Evolutionary conservation across 1,139 yeast genomes (phyloP).

Genomic region (Taphrina confusa): DNA sequence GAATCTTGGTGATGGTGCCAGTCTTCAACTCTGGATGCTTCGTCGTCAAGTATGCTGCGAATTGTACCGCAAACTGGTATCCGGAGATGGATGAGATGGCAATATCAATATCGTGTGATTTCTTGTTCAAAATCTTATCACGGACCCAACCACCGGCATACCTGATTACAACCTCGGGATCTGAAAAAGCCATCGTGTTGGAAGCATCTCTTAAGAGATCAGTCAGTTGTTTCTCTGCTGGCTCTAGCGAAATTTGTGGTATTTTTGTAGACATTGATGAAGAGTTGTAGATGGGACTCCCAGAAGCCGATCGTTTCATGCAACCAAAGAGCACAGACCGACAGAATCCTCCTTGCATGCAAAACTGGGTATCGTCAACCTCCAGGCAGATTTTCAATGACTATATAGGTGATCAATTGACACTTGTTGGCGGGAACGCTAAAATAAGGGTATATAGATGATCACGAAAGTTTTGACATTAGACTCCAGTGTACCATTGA

Average conservation of each 20-base stretch:
- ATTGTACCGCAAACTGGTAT: constrained; percentile 75
- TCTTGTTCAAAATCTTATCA: constrained; percentile 79
- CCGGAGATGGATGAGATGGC: constrained; percentile 86
- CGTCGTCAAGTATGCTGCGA: constrained; percentile 51
- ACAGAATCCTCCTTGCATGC: not conserved
- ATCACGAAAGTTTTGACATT: no score
- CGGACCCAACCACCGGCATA: constrained; percentile 99
- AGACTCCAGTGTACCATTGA: no score
- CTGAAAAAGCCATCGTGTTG: constrained; percentile 5
- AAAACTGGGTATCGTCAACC: no score
- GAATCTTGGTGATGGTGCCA: constrained; percentile 73
- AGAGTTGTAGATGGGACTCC: not conserved
- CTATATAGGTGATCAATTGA: no score
- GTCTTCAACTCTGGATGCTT: constrained; percentile 43
- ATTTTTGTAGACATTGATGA: constrained; percentile 4
- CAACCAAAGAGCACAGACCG: not conserved
- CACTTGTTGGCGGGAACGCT: no score
- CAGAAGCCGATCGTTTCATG: constrained; percentile 18
- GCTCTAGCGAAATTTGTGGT: constrained; percentile 1
- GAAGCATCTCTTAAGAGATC: constrained; percentile 12
- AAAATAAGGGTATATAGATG: no score
- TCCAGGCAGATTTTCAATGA: no score
- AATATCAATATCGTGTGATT: constrained; percentile 84
- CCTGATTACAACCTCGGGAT: constrained; percentile 50
- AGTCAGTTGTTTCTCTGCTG: constrained; percentile 15